Evolutionary conservation across 257 asterid genomes (phyloP), one percentile per base, ranked within the genome.

Genomic region (Knoxia roxburghii): DNA sequence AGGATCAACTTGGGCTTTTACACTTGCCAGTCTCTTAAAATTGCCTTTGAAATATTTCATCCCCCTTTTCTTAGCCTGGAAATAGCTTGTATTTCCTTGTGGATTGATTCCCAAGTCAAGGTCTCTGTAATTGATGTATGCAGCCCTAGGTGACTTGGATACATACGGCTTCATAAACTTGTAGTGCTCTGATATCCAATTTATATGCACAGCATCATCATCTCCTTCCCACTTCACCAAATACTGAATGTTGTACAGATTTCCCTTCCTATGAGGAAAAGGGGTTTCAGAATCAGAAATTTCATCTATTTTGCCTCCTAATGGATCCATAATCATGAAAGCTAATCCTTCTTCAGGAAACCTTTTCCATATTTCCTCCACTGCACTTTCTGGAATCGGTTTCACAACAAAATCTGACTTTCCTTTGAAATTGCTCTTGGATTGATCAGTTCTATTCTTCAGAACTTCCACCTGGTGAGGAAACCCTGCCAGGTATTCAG

Each of bases 201-300:
- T 32, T 7, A 76, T 11, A 9, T 57, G 71, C 4, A 26, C 9
- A 4, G 41, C 63, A 13, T 17, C 27, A 29, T 12, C 73, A 39
- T 67, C 37, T 30, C 54, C 68, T 21, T 4, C 61, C 80, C 76
- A 75, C 65, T 68, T 68, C 51, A 72, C 76, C 23, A 72, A 21
- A 56, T 79, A 79, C 56, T 75, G 74, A 14, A 75, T 60, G 53
- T 64, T 75, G 66, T 68, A 75, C 26, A 72, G 30, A 53, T 65
- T 72, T 6, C 78, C 78, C n/a, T 68, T 72, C 23, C 83, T 65
- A 13, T 72, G 78, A 14, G 80, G 78, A 65, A 72, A 79, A 24
- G 80, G 76, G 27, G 46, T 65, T 54, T 72, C 69, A 18, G 52
- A 55, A 4, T 46, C 76, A 0, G 59, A 13, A 37, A 65, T 75